A percentile compares a stretch with the other conserved stretches of the same genome.
Conservation (phyloP, 2,329 filamentous ascomycete species). For the Venturia carpophila region DNA sequence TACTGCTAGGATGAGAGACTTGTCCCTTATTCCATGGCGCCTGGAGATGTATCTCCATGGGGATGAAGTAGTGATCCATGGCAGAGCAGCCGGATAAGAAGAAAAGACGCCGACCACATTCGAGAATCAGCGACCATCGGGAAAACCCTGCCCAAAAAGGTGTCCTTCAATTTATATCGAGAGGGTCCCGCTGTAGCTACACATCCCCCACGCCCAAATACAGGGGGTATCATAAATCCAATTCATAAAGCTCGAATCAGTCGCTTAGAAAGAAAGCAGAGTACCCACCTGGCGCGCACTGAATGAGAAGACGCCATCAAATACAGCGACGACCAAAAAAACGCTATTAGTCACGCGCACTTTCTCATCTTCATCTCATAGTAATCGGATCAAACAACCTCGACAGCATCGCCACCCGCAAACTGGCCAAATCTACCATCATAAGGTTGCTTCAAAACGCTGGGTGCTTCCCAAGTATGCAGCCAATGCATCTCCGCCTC, state of each 20-base stretch:
- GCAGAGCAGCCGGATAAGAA: too few species aligned
- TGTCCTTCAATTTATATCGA: too few species aligned
- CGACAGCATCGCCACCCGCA: background rate
- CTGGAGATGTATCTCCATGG: too few species aligned
- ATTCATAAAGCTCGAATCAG: background rate
- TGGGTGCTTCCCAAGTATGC: slow-evolving; percentile 10
- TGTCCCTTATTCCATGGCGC: too few species aligned
- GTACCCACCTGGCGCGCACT: background rate
- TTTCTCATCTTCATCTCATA: background rate
- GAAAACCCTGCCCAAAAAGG: too few species aligned
- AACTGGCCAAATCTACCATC: slow-evolving; percentile 1
- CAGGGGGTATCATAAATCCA: slow-evolving; percentile 3
- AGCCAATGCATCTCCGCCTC: slow-evolving; percentile 18
- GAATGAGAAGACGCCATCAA: background rate
- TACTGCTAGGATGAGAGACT: too few species aligned
- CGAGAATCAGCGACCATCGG: too few species aligned
- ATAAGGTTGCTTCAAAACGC: background rate
- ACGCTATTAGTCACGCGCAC: background rate
- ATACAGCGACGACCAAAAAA: background rate
- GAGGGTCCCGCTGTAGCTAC: background rate
- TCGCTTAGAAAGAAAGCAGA: background rate
- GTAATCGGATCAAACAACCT: background rate
- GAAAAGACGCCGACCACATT: too few species aligned
- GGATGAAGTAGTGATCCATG: too few species aligned
- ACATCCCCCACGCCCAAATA: background rate